Evolutionary conservation across 75 land plant species (phyloP).

Genomic region (Adiantum capillusveneris): DNA sequence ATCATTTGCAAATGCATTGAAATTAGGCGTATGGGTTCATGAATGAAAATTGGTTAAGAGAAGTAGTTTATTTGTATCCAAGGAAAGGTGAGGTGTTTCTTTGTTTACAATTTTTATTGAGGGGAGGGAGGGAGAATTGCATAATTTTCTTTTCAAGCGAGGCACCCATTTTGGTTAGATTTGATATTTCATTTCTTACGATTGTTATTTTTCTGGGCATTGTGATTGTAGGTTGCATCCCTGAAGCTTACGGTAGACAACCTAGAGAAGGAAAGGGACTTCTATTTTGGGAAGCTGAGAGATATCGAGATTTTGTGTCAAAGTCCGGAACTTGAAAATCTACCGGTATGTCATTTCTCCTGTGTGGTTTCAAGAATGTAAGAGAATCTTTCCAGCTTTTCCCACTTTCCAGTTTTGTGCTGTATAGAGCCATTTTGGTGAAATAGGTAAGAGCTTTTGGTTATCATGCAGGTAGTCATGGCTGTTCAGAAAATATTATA

Average conservation of each 20-base stretch:
- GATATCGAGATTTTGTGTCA: conserved; percentile 29
- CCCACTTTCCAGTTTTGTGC: neutral
- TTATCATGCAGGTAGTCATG: conserved; percentile 7
- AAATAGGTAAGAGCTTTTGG: neutral
- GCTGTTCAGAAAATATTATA: conserved; percentile 16
- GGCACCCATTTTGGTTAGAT: no score
- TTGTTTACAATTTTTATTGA: no score
- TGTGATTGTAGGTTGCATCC: conserved; percentile 21
- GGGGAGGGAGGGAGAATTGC: no score
- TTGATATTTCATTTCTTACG: neutral
- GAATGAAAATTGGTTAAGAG: no score
- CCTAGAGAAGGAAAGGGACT: conserved; percentile 33
- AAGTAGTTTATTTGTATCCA: no score
- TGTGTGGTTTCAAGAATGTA: neutral
- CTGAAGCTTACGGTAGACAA: conserved; percentile 26
- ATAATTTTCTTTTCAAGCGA: no score
- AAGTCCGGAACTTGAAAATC: conserved; percentile 16
- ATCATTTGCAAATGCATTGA: no score
- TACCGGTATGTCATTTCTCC: conserved; percentile 13
- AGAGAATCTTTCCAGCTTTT: neutral
- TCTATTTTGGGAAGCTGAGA: conserved; percentile 31
- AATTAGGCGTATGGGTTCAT: no score
- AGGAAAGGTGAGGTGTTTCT: no score
- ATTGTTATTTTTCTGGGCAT: neutral
- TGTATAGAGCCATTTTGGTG: neutral